Evolutionary conservation across 805 yeast genomes (phyloP), one percentile per base, ranked within the genome.

Genomic region (Phaffomyces thermotolerans): DNA sequence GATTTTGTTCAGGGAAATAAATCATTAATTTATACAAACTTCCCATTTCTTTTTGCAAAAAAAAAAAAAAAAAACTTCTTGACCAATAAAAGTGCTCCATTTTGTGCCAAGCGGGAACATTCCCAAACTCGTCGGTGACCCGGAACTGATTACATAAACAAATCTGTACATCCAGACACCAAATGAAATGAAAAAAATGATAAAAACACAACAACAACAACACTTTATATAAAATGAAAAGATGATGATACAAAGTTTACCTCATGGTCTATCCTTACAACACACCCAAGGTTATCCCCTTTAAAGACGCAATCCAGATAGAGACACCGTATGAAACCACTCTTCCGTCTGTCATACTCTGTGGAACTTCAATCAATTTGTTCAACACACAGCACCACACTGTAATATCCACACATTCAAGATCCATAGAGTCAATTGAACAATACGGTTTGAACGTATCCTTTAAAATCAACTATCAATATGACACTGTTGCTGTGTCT

Each of bases 401-500:
- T 8, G 64, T 66, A 2, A 40, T 69, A 9, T 55, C 68, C 1
- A 43, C 53, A 3, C 72, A 71, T 44, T 45, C 49, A 10, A 51
- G 77, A 47, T 50, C 63, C 1, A 35, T 29, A 6, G 62, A 63
- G 22, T 65, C 72, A 2, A 37, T 71, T 1, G 56, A 60, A 23
- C 59, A 58, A 34, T 67, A 69, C 51, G 78, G 78, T 1, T 4
- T 35, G 3, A 72, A 72, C 44, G 36, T 48, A 6, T 41, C 49
- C 2, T 46, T 64, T 1, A 62, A 62, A 43, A 47, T 47, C 22
- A 59, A 59, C 14, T 44, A 54, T 6, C 62, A 65, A 40, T 49
- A 51, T 29, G 46, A 45, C 4, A 18, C 51, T 4, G 37, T 69
- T 10, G 63, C 64, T 29, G 53, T 71, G 10, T 58, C 63, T 41